Evolutionary conservation across 768 basidiomycete species (phyloP).

Genomic region (Paxillus involutus): DNA sequence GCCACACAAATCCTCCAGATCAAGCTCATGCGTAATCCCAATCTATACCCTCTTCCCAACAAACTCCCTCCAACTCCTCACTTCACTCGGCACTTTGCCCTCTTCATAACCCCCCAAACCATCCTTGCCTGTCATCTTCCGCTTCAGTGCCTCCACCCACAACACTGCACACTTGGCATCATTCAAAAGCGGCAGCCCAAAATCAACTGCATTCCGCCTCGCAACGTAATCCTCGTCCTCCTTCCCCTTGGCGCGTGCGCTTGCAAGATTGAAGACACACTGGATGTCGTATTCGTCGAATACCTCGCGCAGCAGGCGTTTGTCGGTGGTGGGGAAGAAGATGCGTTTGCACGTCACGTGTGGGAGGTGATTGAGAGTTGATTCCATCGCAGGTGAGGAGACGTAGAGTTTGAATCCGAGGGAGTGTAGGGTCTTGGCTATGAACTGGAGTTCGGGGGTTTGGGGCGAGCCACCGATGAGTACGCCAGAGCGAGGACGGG

Average conservation of each 20-base stretch:
- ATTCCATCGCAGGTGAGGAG: conserved; percentile 76
- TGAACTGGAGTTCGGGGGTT: conserved; percentile 81
- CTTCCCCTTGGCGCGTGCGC: conserved; percentile 69
- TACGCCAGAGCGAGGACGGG: conserved; percentile 80
- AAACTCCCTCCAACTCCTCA: conserved; percentile 90
- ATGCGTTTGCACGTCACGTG: conserved; percentile 85
- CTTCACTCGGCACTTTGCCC: conserved; percentile 87
- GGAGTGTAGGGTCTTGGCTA: conserved; percentile 78
- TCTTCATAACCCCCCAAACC: conserved; percentile 79
- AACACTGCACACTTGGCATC: conserved; percentile 86
- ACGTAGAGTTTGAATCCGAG: conserved; percentile 97
- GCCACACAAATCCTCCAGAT: no score
- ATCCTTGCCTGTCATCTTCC: conserved; percentile 74
- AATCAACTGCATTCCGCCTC: conserved; percentile 94
- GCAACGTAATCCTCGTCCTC: conserved; percentile 97
- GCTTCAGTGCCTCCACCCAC: conserved; percentile 85
- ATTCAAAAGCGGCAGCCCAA: conserved; percentile 89
- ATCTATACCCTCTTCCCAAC: conserved; percentile 66
- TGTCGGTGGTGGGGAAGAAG: conserved; percentile 95
- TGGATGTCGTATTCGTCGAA: conserved; percentile 95
- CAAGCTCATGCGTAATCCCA: no score
- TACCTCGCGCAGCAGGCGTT: conserved; percentile 90
- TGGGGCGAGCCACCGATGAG: conserved; percentile 89
- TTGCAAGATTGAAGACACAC: conserved; percentile 90
- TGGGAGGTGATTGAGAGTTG: conserved; percentile 74